phyloP scores from a whole-genome alignment of 108 stramenopile genomes.

The Aurantiochytrium sp. region DNA sequence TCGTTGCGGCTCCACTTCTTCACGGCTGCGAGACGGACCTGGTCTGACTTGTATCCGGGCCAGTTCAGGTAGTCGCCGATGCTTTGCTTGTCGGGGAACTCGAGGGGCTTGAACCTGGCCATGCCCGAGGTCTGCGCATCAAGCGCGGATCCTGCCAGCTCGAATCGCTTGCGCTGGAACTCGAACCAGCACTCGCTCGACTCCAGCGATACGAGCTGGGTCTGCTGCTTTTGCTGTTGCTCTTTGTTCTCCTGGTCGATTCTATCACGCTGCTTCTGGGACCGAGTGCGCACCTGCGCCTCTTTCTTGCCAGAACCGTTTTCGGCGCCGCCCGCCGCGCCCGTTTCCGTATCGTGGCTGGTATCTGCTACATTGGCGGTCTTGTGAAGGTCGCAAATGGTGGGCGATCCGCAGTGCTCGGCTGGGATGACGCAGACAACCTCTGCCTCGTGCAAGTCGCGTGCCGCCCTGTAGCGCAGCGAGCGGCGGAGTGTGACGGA shows the following conservation, averaged over 20 bases:
- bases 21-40: not conserved
- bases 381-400: not conserved
- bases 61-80: not conserved
- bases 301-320: too few relatives aligned
- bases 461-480: not conserved
- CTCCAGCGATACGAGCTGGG: not conserved
- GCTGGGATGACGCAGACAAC: not conserved
- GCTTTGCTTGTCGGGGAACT: not conserved
- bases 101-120: not conserved
- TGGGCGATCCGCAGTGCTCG: not conserved
- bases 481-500: not conserved
- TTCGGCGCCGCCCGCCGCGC: too few relatives aligned
- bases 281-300: too few relatives aligned
- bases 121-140: not conserved
- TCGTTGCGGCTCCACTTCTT: constrained; percentile 74
- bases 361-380: too few relatives aligned
- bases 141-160: not conserved
- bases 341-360: too few relatives aligned
- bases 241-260: not conserved
- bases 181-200: constrained; percentile 20
- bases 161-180: not conserved
- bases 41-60: not conserved
- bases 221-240: not conserved
- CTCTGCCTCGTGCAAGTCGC: not conserved
- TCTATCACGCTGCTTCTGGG: not conserved